Evolutionary conservation across 345 rosid species (phyloP).

Genomic region (Aegle marmelos): DNA sequence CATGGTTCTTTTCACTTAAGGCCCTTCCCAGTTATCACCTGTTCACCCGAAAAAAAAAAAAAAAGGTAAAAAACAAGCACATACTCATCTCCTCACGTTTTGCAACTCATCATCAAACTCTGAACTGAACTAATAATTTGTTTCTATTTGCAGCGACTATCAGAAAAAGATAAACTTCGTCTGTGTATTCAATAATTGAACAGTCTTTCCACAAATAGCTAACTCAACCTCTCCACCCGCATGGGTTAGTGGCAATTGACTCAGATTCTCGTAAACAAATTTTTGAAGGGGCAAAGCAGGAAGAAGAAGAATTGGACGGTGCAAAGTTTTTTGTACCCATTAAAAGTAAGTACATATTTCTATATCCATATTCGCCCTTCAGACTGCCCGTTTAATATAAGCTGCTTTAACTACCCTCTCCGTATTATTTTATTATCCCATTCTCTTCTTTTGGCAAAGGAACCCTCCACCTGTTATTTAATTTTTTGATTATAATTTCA

Average conservation of each 20-base stretch:
- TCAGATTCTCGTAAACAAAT: constrained; percentile 25
- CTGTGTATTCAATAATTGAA: neutral
- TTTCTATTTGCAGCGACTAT: neutral
- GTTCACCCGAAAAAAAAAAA: too few species aligned
- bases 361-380: constrained; percentile 5
- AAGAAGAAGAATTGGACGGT: constrained; percentile 21
- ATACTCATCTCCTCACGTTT: neutral
- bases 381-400: neutral
- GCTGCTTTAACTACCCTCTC: constrained; percentile 17
- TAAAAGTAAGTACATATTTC: neutral
- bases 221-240: neutral
- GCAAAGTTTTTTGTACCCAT: constrained; percentile 10
- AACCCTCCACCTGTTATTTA: constrained; percentile 1
- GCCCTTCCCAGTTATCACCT: neutral
- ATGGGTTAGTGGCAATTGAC: constrained; percentile 18
- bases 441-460: neutral
- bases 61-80: neutral
- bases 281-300: neutral
- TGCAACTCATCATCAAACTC: neutral
- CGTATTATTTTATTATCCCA: neutral
- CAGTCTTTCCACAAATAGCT: constrained; percentile 13
- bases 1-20: neutral
- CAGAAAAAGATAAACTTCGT: neutral
- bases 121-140: neutral
- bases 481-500: neutral